Evolutionary conservation across 768 basidiomycete species (phyloP).

Genomic region (Collybiopsis confluens): DNA sequence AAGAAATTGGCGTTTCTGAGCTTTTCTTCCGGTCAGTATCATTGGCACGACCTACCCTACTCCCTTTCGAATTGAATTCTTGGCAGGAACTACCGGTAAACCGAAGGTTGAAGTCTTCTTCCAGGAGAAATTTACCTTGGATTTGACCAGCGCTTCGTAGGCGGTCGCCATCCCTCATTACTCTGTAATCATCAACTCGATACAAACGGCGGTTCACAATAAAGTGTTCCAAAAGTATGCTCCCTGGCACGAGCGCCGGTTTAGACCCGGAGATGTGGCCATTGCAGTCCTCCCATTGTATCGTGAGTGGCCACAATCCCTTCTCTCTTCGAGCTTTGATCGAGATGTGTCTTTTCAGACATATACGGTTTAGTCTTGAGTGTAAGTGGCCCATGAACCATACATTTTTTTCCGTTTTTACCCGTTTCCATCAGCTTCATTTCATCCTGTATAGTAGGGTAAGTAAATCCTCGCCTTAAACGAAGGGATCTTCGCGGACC

Average conservation of each 20-base stretch:
- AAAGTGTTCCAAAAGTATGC: conserved; percentile 42
- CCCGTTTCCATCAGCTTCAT: too few relatives aligned
- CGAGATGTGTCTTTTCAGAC: too few relatives aligned
- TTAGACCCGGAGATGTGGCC: conserved; percentile 55
- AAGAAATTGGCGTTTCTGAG: conserved; percentile 61
- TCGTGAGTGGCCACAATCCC: too few relatives aligned
- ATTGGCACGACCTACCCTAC: too few relatives aligned
- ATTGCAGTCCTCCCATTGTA: conserved; percentile 62
- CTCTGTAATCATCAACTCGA: conserved; percentile 55
- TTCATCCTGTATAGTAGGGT: conserved; percentile 51
- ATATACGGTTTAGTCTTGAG: too few relatives aligned
- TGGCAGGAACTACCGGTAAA: conserved; percentile 69
- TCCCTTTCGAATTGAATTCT: too few relatives aligned
- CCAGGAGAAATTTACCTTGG: background rate
- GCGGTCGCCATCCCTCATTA: conserved; percentile 70
- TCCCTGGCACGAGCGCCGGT: conserved; percentile 43
- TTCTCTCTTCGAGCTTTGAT: too few relatives aligned
- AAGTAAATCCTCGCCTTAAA: background rate
- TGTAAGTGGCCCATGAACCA: too few relatives aligned
- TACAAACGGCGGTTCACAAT: conserved; percentile 56
- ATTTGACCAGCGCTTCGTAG: conserved; percentile 28
- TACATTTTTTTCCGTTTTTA: too few relatives aligned
- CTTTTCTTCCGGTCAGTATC: conserved; percentile 73
- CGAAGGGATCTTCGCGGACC: too few relatives aligned
- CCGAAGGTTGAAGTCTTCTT: conserved; percentile 18